Base-by-base conservation (phyloP, 176 grass and related monocot genomes). In the Oryza glumipatula region DNA sequence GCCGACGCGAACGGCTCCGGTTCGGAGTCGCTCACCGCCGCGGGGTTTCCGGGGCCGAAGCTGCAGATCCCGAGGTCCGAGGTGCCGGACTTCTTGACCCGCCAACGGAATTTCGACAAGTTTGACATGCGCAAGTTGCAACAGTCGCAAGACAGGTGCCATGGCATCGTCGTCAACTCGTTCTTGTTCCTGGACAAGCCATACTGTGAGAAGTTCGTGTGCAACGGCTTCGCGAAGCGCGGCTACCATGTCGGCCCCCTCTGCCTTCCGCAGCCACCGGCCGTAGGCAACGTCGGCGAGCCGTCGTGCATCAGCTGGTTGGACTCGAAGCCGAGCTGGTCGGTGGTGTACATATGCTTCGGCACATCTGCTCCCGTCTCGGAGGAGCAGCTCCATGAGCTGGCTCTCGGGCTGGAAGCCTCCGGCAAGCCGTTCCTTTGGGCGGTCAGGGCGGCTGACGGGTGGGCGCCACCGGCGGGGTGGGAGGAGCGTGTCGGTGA, bases 311-410 rank as follows among this genome's bases (percentile, higher is more conserved):
- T 92, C 45, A 0, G 3, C 1, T 92, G 90, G 90, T 52, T 92
- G 1, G 79, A 38, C 67, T 9, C 56, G 1, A 84, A 11, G 51
- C 72, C 71, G 0, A 80, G 7, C 10, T 19, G 28, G 1, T 92
- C 87, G 1, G 91, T 89, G 46, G 58, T 89, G 58, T 92, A 64
- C 63, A 2, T 89, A 6, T 89, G 87, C 75, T 87, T 92, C 43
- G 91, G 87, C 16, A 84, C 80, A 44, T 80, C 15, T 23, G 70
- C 83, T 8, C 10, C 61, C 17, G 70, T 92, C 49, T 83, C 87
- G 0, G 61, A 8, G 0, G 74, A 45, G 1, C 90, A 92, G 72
- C 78, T 89, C 10, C 12, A 39, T 0, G 79, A 92, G 68, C 13
- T 89, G 35, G 90, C 90, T 23, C 60, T 84, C 16, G 83, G 90